A percentile compares a stretch with the other conserved stretches of the same genome.
Evolutionary conservation across 768 basidiomycete species (phyloP).

Genomic region (Auricularia heimuer): DNA sequence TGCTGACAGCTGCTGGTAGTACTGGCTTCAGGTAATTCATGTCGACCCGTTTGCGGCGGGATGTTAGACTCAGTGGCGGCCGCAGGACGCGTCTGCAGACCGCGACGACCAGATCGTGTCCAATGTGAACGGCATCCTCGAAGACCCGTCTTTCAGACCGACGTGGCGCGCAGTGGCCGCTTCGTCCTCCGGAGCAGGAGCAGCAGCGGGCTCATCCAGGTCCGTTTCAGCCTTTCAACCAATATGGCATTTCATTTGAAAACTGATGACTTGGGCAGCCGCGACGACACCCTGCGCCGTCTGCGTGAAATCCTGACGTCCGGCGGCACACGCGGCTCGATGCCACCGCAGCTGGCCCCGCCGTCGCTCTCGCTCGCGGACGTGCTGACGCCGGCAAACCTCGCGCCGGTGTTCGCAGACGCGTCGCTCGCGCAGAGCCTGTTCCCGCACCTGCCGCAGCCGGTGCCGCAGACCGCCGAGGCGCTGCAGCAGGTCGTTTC

Average conservation of each 20-base stretch:
- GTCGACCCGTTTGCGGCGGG: background rate
- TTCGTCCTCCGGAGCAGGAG: conserved; percentile 9
- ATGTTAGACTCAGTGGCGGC: conserved; percentile 3
- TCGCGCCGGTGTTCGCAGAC: conserved; percentile 55
- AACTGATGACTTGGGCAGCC: background rate
- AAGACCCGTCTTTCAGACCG: conserved; percentile 52
- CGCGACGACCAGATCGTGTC: conserved; percentile 65
- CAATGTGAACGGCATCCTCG: conserved; percentile 62
- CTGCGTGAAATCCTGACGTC: background rate
- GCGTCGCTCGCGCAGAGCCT: background rate
- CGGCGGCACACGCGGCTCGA: conserved; percentile 13
- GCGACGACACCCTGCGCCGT: background rate
- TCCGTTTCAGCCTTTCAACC: background rate
- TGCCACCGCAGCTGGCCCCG: conserved; percentile 16
- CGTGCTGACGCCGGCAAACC: conserved; percentile 63
- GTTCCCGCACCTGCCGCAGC: background rate
- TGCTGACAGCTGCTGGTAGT: conserved; percentile 33
- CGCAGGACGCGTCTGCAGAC: conserved; percentile 53
- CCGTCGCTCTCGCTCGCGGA: conserved; percentile 61
- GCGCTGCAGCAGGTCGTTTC: conserved; percentile 65
- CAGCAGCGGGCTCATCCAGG: conserved; percentile 27
- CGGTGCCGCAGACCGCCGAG: conserved; percentile 49
- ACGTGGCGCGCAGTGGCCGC: conserved; percentile 39
- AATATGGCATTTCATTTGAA: background rate
- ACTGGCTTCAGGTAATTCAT: conserved; percentile 70